Base-by-base conservation (phyloP, 75 land plant genomes). In the Sequoiadendron giganteum region DNA sequence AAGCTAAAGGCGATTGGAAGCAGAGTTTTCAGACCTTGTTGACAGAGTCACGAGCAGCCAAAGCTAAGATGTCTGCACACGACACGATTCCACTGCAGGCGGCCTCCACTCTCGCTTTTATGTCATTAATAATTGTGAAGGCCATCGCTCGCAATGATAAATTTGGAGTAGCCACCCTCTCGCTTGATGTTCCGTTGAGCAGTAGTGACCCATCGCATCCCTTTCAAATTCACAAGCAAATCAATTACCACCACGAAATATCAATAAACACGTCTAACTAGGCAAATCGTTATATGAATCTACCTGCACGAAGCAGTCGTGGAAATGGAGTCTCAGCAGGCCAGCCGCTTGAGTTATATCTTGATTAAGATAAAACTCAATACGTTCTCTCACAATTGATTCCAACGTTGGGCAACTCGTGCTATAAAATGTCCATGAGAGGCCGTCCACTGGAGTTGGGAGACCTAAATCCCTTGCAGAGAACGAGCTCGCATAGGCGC, bases 131-230 rank as follows among this genome's bases (percentile, higher is more conserved):
- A 48, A 89, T 89, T 32, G 80, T 76, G 18, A 93, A 87, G 8
- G 94, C 94, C 58, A 68, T 68, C 19, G 86, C 83, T 83, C 94
- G 58, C 88, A 93, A 78, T 65, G 88, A 89, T 72, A 86, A 45
- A 56, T 93, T 93, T 3, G 94, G 94, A 0, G 82, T 58, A 15
- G 92, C 92, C 5, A 16, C 82, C 77, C 90, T 83, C 80, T 93
- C 92, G 83, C 91, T 90, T 3, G 90, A 84, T 15, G 90, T 77
- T 43, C 92, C 93, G 65, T 88, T 90, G 10, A 93, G 87, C 86
- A 93, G 18, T 47, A 93, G 92, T 40, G 94, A 93, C 21, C 55
- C 94, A 38, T 93, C 94, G 77, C 94, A 93, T 7, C 94, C 94
- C 94, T 93, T 77, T 52, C 55, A 52, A 52, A 14, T 13, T 13